Evolutionary conservation across 2,329 filamentous ascomycete species (phyloP), one percentile per base, ranked within the genome.

Genomic region (Alternaria infectoria): DNA sequence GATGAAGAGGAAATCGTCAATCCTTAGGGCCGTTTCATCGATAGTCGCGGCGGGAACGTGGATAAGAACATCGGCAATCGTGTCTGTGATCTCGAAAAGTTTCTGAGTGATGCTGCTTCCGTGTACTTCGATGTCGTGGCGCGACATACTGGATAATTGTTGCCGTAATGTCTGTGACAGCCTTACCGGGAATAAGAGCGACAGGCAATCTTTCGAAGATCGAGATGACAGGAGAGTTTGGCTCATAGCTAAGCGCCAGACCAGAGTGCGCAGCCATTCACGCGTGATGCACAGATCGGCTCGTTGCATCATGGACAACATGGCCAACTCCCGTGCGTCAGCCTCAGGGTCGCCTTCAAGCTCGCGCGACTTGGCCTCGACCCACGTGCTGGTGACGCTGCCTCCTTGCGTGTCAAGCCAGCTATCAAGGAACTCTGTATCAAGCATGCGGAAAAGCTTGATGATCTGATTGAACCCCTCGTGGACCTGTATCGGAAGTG

Each of bases 1-100:
- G 57, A 87, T 76, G 54, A 85, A 86, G 8, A 85, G 70, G 62
- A 87, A 86, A 65, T 88, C 86, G 57, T 86, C 83, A 49, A 87
- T 83, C 15, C 84, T 79, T 4, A 82, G 78, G 6, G 80, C 77
- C 3, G 82, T 83, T 28, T 86, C 84, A 43, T 84, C 80, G 5
- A 83, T 74, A 0, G 82, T 81, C 0, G 80, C 81, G 7, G 82
- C 80, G 0, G 85, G 84, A 13, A 87, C 77, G 47, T 86, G 84
- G 21, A 88, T 81, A 2, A 85, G 76, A 13, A 89, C 86, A 66
- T 88, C 86, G 9, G 86, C 86, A 49, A 88, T 86, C 2, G 86
- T 88, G 70, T 86, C 87, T 0, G 86, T 85, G 64, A 89, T 86
- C 69, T 89, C 87, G 59, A 89, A 87, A 5, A 89, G 79, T 71